Evolutionary conservation across 2,329 filamentous ascomycete genomes (phyloP), one percentile per base, ranked within the genome.

Genomic region (Diaporthe ilicicola): DNA sequence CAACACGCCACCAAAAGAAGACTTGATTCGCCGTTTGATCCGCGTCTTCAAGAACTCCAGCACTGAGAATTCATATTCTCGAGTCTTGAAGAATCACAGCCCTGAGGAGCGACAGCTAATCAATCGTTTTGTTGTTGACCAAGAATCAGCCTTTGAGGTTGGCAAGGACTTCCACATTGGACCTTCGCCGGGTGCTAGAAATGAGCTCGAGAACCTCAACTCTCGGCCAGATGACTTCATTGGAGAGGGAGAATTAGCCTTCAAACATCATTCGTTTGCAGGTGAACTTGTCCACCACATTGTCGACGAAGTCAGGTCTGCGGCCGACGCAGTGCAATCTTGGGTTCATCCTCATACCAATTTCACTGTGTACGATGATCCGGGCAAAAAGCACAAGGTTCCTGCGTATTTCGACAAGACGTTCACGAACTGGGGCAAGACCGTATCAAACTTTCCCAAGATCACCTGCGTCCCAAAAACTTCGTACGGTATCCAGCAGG

Each of bases 341-440:
- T 32, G 24, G 24, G 4, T 32, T 27, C 39, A 32, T 32, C 27
- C 39, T 32, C 56, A 61, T 4, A 24, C 39, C 12, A 8, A 44
- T 9, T 61, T 61, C 24, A 8, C 56, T 1, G 39, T 61, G 27
- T 61, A 61, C 3, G 56, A 61, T 10, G 56, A 61, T 29, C 24
- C 39, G 5, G 39, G 17, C 8, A 29, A 61, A 1, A 61, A 61
- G 39, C 56, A 44, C 10, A 61, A 22, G 39, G 56, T 61, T 1
- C 24, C 56, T 13, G 39, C 39, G 10, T 61, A 46, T 22, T 61
- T 46, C 27, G 76, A 81, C 51, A 78, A 76, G 2, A 73, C 76
- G 13, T 84, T 83, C 70, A 72, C 79, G 64, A 85, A 83, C 73
- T 85, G 83, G 84, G 82, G 82, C 1, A 75, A 77, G 24, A 81